Base-by-base conservation (phyloP, 352 stramenopile species). In the Phytopythium ostracodes region DNA sequence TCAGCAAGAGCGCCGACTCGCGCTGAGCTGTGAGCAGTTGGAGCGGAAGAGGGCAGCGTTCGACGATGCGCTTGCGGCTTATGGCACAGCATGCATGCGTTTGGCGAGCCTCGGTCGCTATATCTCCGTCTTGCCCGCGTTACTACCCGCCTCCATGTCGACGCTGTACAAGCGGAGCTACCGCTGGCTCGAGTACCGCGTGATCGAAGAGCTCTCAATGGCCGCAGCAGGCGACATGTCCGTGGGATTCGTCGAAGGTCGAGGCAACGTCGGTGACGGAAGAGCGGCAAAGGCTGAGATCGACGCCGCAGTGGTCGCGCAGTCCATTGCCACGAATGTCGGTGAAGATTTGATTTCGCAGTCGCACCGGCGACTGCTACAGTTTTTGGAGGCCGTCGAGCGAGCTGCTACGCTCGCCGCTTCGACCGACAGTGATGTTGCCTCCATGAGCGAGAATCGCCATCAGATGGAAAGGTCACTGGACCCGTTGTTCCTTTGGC, bases 101-200 rank as follows among this genome's bases (percentile, higher is more conserved):
- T 9, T 83, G 1, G 59, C 66, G 20, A 44, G 50, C 15, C 46
- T 79, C 18, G 46, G 59, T 31, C 27, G 49, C 2, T 75, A 60
- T 22, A 67, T 79, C 55, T 47, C 47, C 6, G 62, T 49, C 1
- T 65, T 79, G 25, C 59, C 62, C 4, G 51, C 65, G 9, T 17
- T 76, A 11, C 43, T 20, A n/a, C 60, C 63, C 22, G 54, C 65
- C 5, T 40, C 52, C 18, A 42, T 14, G 22, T 64, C 66, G 11
- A 60, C 62, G 15, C 66, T 83, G 27, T 79, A 83, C 49, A 53
- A 57, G 4, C 63, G 54, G 17, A 83, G 24, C 42, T 54, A 68
- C 36, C 61, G 60, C 8, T 83, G 76, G 55, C 20, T 83, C 8
- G 72, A 75, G 18, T 63, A 47, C 18, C 40, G 56, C 0, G 36